Evolutionary conservation across 768 basidiomycete species (phyloP), one percentile per base, ranked within the genome.

Genomic region (Pisolithus orientalis): DNA sequence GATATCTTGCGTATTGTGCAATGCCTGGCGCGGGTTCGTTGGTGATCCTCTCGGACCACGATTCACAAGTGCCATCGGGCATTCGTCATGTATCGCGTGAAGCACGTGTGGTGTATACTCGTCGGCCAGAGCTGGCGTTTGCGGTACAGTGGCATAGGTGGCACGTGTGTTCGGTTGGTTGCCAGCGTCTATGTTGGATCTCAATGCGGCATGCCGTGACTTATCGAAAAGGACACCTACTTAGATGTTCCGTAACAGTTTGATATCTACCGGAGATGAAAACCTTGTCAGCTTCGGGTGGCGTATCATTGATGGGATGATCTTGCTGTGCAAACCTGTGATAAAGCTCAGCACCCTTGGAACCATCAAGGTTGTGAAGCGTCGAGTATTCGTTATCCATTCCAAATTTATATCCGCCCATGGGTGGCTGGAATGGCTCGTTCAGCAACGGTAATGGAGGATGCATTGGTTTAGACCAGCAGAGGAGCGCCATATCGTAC

Each of bases 11-110:
- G 84, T 79, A 72, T 75, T 74, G 34, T 75, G 67, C 50, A 78
- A 69, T 49, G 64, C 65, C 17, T 72, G 65, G 4, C 57, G 61
- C 2, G 61, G 58, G 60, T 74, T 75, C n/a, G 75, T 75, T 10
- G 77, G 73, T 47, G 73, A 75, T 50, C 82, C 85, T 56, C 77
- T 76, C 0, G 83, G 84, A 44, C 74, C 73, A 39, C 85, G 77
- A 65, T 80, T 84, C 51, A 83, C 77, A 69, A 87, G 71, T 4
- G 76, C 84, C 48, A 87, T 85, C 3, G 84, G 85, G 59, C 81
- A 75, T 38, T 78, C 77, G 14, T 69, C 67, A 53, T 84, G 82
- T n/a, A 73, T 69, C 16, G 70, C 67, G 53, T 86, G 84, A 4
- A 85, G 62, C 49, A 83, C 71, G 57, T 85, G 82, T 13, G 85